These are phyloP conservation scores for Chalciporus piperatoides DNA, from an alignment of 1,284 basidiomycete genomes.

Conservation along the genomic window DNA sequence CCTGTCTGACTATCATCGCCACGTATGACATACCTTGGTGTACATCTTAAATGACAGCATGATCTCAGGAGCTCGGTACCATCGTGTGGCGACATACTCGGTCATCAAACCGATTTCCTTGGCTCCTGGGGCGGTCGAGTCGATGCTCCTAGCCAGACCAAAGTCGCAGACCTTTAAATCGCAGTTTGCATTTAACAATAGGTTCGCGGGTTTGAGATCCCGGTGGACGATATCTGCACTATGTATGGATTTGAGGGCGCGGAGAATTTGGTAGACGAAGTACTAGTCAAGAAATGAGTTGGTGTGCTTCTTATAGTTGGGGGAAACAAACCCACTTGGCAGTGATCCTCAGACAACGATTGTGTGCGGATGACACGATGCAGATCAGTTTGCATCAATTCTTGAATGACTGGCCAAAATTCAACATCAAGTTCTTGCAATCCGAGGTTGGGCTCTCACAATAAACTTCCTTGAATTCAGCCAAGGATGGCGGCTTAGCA, in stretches of 20 bases:
- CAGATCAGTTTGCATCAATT: slow-evolving; percentile 88
- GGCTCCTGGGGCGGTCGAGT: slow-evolving; percentile 55
- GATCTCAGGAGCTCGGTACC: slow-evolving; percentile 86
- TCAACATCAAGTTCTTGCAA: background rate
- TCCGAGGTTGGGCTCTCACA: slow-evolving; percentile 40
- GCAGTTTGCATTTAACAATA: slow-evolving; percentile 81
- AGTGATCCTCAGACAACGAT: slow-evolving; percentile 86
- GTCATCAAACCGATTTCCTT: slow-evolving; percentile 78
- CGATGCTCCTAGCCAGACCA: slow-evolving; percentile 71
- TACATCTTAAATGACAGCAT: slow-evolving; percentile 91
- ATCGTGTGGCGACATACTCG: slow-evolving; percentile 80
- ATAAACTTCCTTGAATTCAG: slow-evolving; percentile 82
- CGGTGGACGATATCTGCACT: slow-evolving; percentile 78
- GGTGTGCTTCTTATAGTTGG: slow-evolving; percentile 6
- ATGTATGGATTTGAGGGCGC: slow-evolving; percentile 83
- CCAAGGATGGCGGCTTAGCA: slow-evolving; percentile 71
- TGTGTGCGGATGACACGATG: slow-evolving; percentile 90
- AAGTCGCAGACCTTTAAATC: slow-evolving; percentile 88
- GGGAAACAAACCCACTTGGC: slow-evolving; percentile 48
- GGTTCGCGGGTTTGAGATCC: slow-evolving; percentile 80
- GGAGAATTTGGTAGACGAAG: slow-evolving; percentile 72
- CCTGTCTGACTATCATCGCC: slow-evolving; percentile 3
- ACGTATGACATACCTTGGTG: slow-evolving; percentile 46
- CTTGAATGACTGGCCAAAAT: slow-evolving; percentile 66
- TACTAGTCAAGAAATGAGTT: slow-evolving; percentile 40